Evolutionary conservation across 257 asterid genomes (phyloP).

Genomic region (Vinca minor): DNA sequence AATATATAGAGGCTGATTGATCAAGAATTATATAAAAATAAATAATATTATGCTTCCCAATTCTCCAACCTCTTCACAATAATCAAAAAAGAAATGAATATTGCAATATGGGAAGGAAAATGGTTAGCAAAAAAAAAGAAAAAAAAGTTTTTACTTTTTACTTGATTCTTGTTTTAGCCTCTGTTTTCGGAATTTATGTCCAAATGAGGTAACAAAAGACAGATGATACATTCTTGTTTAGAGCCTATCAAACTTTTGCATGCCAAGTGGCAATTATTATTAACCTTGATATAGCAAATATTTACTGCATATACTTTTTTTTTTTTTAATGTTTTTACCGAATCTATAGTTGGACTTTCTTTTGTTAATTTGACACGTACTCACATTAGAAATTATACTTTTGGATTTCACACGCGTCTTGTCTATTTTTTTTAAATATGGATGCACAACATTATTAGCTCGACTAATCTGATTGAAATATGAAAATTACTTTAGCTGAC

Average conservation of each 20-base stretch:
- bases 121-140: background rate
- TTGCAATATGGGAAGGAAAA: background rate
- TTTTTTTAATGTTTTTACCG: background rate
- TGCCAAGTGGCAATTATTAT: conserved; percentile 11
- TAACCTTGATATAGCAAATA: background rate
- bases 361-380: background rate
- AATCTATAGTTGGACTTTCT: background rate
- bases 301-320: background rate
- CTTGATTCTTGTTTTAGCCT: background rate
- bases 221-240: background rate
- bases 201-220: background rate
- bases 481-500: too few relatives aligned
- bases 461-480: too few relatives aligned
- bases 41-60: conserved; percentile 5
- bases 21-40: background rate
- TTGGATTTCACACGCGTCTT: too few relatives aligned
- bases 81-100: background rate
- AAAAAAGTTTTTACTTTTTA: conserved; percentile 2
- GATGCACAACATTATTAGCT: too few relatives aligned
- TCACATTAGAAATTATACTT: too few relatives aligned
- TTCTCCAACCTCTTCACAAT: conserved; percentile 6
- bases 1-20: background rate
- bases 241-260: background rate
- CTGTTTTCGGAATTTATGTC: conserved; percentile 6
- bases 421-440: too few relatives aligned